Conservation (phyloP, 1,284 basidiomycete species). For the Ceratobasidium sp. region DNA sequence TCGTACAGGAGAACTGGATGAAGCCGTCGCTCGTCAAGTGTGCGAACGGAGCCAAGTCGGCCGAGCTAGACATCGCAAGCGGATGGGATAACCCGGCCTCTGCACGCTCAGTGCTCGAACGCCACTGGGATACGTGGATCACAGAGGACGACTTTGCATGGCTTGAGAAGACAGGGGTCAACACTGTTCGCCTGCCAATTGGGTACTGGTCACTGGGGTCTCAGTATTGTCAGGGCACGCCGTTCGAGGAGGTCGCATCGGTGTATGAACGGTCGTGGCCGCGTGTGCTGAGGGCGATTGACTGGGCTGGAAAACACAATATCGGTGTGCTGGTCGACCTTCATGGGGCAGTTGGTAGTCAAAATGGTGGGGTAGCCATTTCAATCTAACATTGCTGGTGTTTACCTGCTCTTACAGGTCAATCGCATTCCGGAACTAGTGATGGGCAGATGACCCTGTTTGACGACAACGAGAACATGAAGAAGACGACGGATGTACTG, state of each 20-base stretch:
- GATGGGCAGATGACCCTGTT: conserved; percentile 73
- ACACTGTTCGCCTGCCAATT: conserved; percentile 64
- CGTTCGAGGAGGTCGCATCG: conserved; percentile 44
- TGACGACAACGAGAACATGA: conserved; percentile 63
- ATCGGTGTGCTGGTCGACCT: conserved; percentile 83
- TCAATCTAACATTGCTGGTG: neutral
- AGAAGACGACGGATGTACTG: conserved; percentile 72
- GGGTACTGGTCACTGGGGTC: conserved; percentile 71
- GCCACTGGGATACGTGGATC: conserved; percentile 86
- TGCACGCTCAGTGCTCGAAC: conserved; percentile 73
- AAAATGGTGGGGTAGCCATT: conserved; percentile 53
- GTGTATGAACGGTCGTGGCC: conserved; percentile 47
- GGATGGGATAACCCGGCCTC: conserved; percentile 58
- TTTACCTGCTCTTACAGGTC: conserved; percentile 56
- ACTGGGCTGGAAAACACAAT: conserved; percentile 60
- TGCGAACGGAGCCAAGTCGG: conserved; percentile 66
- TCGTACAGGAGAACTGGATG: conserved; percentile 86
- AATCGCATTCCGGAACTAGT: conserved; percentile 80
- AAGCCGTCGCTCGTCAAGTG: conserved; percentile 76
- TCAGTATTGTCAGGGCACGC: conserved; percentile 54
- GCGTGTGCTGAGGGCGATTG: conserved; percentile 46
- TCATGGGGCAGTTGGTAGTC: conserved; percentile 80
- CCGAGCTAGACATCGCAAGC: conserved; percentile 62
- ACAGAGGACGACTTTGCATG: conserved; percentile 70
- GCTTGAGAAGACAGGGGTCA: conserved; percentile 58